Evolutionary conservation across 495 filamentous ascomycete genomes (phyloP), one percentile per base, ranked within the genome.

Genomic region (Hypoxylon trugodes): DNA sequence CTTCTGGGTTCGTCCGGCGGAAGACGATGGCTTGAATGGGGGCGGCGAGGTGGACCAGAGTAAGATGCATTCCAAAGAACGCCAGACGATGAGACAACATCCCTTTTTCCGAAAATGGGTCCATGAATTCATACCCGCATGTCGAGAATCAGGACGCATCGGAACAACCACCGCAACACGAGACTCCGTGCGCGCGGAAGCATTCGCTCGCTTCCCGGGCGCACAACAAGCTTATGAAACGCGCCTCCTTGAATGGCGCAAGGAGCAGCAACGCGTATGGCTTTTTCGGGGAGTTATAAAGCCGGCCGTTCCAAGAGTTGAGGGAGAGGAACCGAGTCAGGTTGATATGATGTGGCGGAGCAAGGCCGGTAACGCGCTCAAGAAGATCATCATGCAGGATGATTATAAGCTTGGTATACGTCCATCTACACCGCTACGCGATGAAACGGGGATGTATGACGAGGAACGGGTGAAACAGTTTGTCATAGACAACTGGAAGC

Each of bases 51-150:
- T 32, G n/a, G 60, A 74, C 6, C 69, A 65, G 2, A 69, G 68
- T 37, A 77, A 70, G 37, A 70, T 85, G 30, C 87, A 84, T 30
- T 40, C 77, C 15, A 84, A 81, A 36, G 83, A 86, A 57, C 73
- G 83, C 0, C 69, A 75, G 5, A 74, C 82, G 1, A 74, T 83
- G 77, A 68, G 59, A 0, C 65, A 69, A 33, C 78, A 86, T 0
- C 72, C 76, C 0, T 65, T 85, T 9, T 88, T 81, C 60, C 68
- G 72, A 2, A 57, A 65, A 0, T 89, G 84, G 79, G 61, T 86
- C 35, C 73, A 84, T 4, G 83, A 87, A 33, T 87, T 77, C 51
- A 66, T 84, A n/a, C 82, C 82, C 0, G 46, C 54, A 6, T 73
- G 75, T 18, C 72, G 71, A n/a, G 73, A 63, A 16, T 65, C 68